Conservation (phyloP, 192 early-diverging fungal species). For the Coemansia sp. region DNA sequence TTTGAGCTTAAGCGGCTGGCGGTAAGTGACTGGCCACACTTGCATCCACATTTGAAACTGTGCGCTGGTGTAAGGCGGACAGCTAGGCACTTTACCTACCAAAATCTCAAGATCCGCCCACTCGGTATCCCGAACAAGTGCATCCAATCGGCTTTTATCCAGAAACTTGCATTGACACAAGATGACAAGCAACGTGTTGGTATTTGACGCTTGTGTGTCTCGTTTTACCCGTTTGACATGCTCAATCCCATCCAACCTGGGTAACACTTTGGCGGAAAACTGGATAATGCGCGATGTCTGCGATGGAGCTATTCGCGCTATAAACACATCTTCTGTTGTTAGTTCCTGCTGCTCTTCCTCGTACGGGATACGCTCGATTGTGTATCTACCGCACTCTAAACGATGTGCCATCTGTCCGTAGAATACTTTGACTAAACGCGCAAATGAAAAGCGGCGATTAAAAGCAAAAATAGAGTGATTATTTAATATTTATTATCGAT, state of each 20-base stretch:
- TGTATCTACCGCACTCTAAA: not conserved
- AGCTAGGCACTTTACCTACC: slow-evolving; percentile 51
- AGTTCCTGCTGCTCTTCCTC: slow-evolving; percentile 37
- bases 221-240: slow-evolving; percentile 47
- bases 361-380: slow-evolving; percentile 23
- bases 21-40: slow-evolving; percentile 81
- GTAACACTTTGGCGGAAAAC: slow-evolving; percentile 15
- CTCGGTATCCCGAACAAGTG: slow-evolving; percentile 8
- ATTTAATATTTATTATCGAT: no score
- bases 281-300: slow-evolving; percentile 19
- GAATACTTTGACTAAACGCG: no score
- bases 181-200: slow-evolving; percentile 10
- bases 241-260: slow-evolving; percentile 30
- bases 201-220: not conserved
- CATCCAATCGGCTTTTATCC: slow-evolving; percentile 1
- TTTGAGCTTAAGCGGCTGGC: slow-evolving; percentile 35
- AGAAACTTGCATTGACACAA: slow-evolving; percentile 33
- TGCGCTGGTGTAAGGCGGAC: slow-evolving; percentile 61
- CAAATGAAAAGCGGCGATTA: no score
- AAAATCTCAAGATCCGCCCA: slow-evolving; percentile 15
- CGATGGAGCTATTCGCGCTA: slow-evolving; percentile 4
- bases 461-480: no score
- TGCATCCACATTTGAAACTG: slow-evolving; percentile 79
- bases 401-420: not conserved
- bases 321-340: slow-evolving; percentile 33